Percentiles rank a stretch among this genome's conserved stretches.
phyloP scores from a whole-genome alignment of 2,329 filamentous ascomycete genomes.

The Diaporthe ampelina region DNA sequence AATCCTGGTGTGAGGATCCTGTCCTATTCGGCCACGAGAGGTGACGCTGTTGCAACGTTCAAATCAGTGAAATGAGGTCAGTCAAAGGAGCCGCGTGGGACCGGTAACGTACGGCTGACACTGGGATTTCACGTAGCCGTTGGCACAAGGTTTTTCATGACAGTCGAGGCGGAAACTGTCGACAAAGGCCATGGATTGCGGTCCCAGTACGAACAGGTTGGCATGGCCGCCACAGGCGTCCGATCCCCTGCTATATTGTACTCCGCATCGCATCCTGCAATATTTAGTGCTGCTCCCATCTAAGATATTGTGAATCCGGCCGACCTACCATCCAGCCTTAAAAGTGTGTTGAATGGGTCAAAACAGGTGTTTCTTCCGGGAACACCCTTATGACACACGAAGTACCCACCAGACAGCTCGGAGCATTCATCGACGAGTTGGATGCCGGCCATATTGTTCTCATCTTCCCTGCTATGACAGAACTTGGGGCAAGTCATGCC shows the following conservation, averaged over 20 bases:
- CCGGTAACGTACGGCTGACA: neutral
- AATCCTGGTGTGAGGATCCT: too few relatives aligned
- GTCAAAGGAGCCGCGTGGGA: neutral
- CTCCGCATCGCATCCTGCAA: constrained; percentile 4
- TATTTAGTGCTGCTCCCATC: neutral
- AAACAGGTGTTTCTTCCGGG: neutral
- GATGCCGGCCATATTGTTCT: neutral
- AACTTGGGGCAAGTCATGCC: constrained; percentile 3
- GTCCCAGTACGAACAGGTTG: neutral
- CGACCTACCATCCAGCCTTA: neutral
- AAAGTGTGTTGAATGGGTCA: neutral
- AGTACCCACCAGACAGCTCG: neutral
- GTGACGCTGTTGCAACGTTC: neutral
- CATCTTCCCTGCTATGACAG: neutral
- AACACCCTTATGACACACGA: neutral
- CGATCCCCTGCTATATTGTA: constrained; percentile 26
- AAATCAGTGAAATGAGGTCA: neutral
- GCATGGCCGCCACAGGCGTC: neutral
- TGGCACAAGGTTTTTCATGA: neutral
- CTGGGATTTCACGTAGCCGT: neutral
- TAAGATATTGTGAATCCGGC: neutral
- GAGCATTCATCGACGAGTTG: constrained; percentile 4
- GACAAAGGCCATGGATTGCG: neutral
- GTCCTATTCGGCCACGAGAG: neutral
- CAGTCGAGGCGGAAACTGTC: too few relatives aligned